Conservation (phyloP, 192 early-diverging fungal species). For the Spinellus fusiger region DNA sequence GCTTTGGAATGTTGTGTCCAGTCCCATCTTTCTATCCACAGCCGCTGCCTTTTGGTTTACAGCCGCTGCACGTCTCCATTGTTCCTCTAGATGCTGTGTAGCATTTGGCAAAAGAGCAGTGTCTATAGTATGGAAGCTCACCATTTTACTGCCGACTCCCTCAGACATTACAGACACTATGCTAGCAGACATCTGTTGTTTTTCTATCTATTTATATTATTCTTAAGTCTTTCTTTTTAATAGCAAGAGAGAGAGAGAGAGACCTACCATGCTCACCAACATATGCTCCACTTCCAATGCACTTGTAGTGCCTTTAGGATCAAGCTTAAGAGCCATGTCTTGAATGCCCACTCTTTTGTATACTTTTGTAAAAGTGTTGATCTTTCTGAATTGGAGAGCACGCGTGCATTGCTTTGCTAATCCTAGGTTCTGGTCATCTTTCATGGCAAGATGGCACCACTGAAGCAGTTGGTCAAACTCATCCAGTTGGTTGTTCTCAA, state of each 20-base stretch:
- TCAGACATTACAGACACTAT: constrained; percentile 39
- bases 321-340: constrained; percentile 61
- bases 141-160: constrained; percentile 48
- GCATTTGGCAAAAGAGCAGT: constrained; percentile 34
- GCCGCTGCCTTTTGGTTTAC: constrained; percentile 29
- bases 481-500: constrained; percentile 40
- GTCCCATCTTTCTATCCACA: constrained; percentile 40
- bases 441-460: constrained; percentile 14
- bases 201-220: constrained; percentile 39
- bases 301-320: constrained; percentile 30
- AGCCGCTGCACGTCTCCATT: constrained; percentile 30
- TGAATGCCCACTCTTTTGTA: constrained; percentile 68
- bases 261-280: constrained; percentile 62
- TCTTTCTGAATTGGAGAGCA: constrained; percentile 46
- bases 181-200: constrained; percentile 42
- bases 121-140: constrained; percentile 61
- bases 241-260: too few species aligned
- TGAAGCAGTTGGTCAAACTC: constrained; percentile 32
- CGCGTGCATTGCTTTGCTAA: constrained; percentile 48
- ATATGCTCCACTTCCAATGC: constrained; percentile 43
- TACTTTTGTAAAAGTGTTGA: constrained; percentile 70
- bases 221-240: too few species aligned
- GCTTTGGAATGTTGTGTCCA: constrained; percentile 41
- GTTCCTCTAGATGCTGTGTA: constrained; percentile 38
- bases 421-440: constrained; percentile 57